These are phyloP conservation scores for Trypanosoma mega DNA, from an alignment of 208 protist genomes.

Conservation along the genomic window DNA sequence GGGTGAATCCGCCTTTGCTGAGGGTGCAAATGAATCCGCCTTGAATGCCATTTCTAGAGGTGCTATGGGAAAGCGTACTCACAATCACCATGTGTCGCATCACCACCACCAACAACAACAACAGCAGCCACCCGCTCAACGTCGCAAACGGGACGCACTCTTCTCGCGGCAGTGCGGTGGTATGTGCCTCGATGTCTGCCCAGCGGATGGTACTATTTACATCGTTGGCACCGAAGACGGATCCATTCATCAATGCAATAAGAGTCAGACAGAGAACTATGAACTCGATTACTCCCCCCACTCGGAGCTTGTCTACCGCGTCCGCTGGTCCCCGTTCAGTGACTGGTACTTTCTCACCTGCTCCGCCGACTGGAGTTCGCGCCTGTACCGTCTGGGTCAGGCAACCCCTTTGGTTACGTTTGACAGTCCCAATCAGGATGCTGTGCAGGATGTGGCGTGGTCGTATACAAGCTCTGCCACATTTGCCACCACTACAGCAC, in stretches of 20 bases:
- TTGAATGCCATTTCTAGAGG: not conserved
- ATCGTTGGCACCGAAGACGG: constrained; percentile 96
- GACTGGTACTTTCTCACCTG: constrained; percentile 91
- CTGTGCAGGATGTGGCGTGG: constrained; percentile 94
- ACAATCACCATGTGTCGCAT: not conserved
- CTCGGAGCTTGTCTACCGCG: constrained; percentile 92
- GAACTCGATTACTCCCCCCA: constrained; percentile 93
- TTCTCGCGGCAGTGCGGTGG: constrained; percentile 92
- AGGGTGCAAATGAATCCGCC: constrained; percentile 25
- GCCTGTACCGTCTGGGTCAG: constrained; percentile 88
- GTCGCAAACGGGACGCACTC: constrained; percentile 72
- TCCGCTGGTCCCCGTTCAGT: constrained; percentile 93
- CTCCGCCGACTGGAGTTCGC: constrained; percentile 96
- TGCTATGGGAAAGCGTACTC: not conserved
- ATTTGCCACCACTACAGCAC: constrained; percentile 92
- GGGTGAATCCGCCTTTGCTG: constrained; percentile 70
- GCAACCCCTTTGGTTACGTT: constrained; percentile 67
- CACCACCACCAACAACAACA: constrained; percentile 15
- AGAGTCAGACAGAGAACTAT: constrained; percentile 95
- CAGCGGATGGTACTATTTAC: constrained; percentile 88
- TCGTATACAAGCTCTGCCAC: constrained; percentile 84
- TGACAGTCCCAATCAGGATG: constrained; percentile 81
- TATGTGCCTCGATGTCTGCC: constrained; percentile 94
- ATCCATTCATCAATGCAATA: constrained; percentile 95
- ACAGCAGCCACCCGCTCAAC: constrained; percentile 3